Conservation (phyloP, 257 asterid species). For the Solanum tacnaense region DNA sequence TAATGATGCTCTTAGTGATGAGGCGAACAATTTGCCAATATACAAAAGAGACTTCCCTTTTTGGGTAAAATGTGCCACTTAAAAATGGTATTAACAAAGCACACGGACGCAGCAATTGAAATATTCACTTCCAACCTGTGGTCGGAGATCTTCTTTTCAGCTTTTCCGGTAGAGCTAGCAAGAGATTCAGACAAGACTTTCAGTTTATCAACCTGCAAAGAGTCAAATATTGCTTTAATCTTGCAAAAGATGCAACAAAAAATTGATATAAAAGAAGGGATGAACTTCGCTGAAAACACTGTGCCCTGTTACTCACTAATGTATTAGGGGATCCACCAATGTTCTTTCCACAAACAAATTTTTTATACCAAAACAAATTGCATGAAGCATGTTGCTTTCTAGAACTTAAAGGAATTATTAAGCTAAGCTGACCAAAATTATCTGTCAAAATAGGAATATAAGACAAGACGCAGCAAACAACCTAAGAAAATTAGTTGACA, state of each 20-base stretch:
- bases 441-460: not conserved
- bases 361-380: not conserved
- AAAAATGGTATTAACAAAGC: not conserved
- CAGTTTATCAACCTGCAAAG: constrained; percentile 82
- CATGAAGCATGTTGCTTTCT: not conserved
- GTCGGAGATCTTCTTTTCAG: constrained; percentile 89
- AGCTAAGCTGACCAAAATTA: not conserved
- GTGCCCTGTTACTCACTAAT: not conserved
- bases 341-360: not conserved
- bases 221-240: constrained; percentile 16
- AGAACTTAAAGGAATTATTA: not conserved
- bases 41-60: not conserved
- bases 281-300: not conserved
- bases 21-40: not conserved
- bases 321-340: not conserved
- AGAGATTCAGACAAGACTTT: constrained; percentile 88
- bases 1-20: not conserved
- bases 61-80: not conserved
- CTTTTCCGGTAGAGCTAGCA: constrained; percentile 64
- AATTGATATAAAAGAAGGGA: not conserved
- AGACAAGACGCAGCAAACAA: not conserved
- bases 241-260: not conserved
- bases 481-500: not conserved
- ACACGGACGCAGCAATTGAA: not conserved
- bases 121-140: constrained; percentile 32